Conservation (phyloP, 2,329 filamentous ascomycete species). For the Botrytis fragariae region DNA sequence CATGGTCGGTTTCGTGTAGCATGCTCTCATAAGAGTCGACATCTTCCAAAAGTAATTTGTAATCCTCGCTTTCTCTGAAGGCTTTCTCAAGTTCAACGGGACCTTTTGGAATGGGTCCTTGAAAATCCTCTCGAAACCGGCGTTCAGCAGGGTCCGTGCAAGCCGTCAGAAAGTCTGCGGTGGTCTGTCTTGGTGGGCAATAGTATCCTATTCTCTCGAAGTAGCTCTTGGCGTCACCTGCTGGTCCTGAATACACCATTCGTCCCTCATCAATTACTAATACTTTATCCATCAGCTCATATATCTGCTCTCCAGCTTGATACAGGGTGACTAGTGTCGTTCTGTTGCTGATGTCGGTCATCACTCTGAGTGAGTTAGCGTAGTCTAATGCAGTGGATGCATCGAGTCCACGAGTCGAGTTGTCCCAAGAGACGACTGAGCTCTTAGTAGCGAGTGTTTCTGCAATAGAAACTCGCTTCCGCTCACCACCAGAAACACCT, state of each 20-base stretch:
- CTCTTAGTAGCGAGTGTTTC: slow-evolving; percentile 74
- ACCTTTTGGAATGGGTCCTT: slow-evolving; percentile 59
- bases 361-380: slow-evolving; percentile 64
- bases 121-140: slow-evolving; percentile 59
- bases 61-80: slow-evolving; percentile 62
- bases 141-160: slow-evolving; percentile 72
- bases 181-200: slow-evolving; percentile 58
- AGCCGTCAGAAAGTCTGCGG: slow-evolving; percentile 74
- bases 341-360: slow-evolving; percentile 73
- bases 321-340: slow-evolving; percentile 68
- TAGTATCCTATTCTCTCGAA: slow-evolving; percentile 64
- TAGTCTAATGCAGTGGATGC: slow-evolving; percentile 78
- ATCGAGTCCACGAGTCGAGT: slow-evolving; percentile 76
- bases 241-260: slow-evolving; percentile 63
- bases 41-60: slow-evolving; percentile 58
- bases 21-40: slow-evolving; percentile 59
- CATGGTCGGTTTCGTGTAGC: slow-evolving; percentile 54
- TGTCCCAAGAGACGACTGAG: slow-evolving; percentile 75
- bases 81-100: slow-evolving; percentile 61
- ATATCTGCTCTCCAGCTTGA: slow-evolving; percentile 68
- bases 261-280: slow-evolving; percentile 72
- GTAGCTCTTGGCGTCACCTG: slow-evolving; percentile 60
- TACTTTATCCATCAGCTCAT: slow-evolving; percentile 76
- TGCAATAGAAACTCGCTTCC: slow-evolving; percentile 76
- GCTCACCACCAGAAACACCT: slow-evolving; percentile 76